These are phyloP conservation scores for Leucocoprinus leucothites DNA, from an alignment of 768 basidiomycete genomes.

Conservation along the genomic window DNA sequence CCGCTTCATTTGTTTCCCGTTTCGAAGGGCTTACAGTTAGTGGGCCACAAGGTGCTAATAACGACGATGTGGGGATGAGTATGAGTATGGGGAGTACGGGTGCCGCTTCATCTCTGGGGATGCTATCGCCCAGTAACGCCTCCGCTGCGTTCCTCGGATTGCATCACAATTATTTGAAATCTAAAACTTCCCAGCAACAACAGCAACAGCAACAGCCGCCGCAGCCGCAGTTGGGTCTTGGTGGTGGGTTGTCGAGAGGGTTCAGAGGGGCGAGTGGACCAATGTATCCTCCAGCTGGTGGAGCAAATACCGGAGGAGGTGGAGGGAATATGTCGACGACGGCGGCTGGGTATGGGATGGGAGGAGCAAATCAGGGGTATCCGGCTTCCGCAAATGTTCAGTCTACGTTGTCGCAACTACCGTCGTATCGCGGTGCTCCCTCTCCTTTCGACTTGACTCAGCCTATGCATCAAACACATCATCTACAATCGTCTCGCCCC, in stretches of 20 bases:
- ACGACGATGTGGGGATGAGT: slow-evolving; percentile 31
- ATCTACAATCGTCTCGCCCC: slow-evolving; percentile 24
- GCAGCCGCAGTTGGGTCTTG: slow-evolving; percentile 24
- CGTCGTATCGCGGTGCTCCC: slow-evolving; percentile 37
- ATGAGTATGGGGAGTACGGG: slow-evolving; percentile 33
- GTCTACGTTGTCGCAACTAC: slow-evolving; percentile 29
- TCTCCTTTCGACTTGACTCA: slow-evolving; percentile 46
- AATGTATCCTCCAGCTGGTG: slow-evolving; percentile 15
- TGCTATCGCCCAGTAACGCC: slow-evolving; percentile 71
- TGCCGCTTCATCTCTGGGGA: slow-evolving; percentile 24
- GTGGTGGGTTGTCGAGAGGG: slow-evolving; percentile 26
- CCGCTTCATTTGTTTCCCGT: slow-evolving; percentile 50
- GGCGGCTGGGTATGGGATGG: slow-evolving; percentile 26
- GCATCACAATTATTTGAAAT: slow-evolving; percentile 59
- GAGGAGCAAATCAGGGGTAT: slow-evolving; percentile 17
- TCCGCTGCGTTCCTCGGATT: slow-evolving; percentile 78
- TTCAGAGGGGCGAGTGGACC: slow-evolving; percentile 31
- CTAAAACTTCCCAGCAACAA: slow-evolving; percentile 42
- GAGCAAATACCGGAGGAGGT: too few species aligned
- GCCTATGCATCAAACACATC: slow-evolving; percentile 27
- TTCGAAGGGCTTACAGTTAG: slow-evolving; percentile 25
- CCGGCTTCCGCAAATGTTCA: slow-evolving; percentile 31
- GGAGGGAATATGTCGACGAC: slow-evolving; percentile 13
- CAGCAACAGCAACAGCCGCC: too few species aligned
- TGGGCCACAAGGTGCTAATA: slow-evolving; percentile 15